Evolutionary conservation across 2,329 filamentous ascomycete genomes (phyloP), one percentile per base, ranked within the genome.

Genomic region (Fusarium torulosum): DNA sequence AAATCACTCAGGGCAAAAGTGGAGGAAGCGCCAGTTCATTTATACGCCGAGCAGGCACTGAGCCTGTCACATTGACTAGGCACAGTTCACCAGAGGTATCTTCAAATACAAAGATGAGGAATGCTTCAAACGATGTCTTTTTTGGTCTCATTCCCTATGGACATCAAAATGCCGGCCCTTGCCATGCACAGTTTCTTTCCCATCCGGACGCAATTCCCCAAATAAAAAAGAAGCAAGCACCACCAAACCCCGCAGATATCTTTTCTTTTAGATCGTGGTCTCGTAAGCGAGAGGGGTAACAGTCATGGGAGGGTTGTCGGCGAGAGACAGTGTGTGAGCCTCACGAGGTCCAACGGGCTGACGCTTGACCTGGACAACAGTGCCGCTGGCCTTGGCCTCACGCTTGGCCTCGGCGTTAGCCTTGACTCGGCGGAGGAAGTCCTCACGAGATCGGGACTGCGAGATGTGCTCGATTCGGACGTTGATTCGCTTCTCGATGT

Each of bases 401-500:
- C 90, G 91, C 90, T 94, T 96, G 84, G 93, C 90, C 81, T 88
- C 90, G 79, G 94, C 94, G 87, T 98, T 98, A 81, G 89, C 85
- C 93, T 98, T 98, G 83, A 99, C 95, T 79, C 95, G 91, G 86
- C 88, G 90, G 79, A 98, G 84, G 89, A 99, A 98, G 83, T 96
- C 95, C 79, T 98, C 95, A 81, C 96, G 90, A 79, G 95, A 98
- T 82, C 96, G 92, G 76, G 95, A 98, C 81, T 92, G 92, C 79
- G 86, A 85, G 85, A 99, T 89, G 91, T 99, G 96, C 91, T 99
- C 96, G 84, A 98, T 85, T 82, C 96, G 93, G 86, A 99, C 88
- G 90, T 97, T 98, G 88, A 99, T 90, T 83, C 96, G 95, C 94
- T 99, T 99, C 92, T 99, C 96, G 83, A 99, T 88, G 90, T 97